A percentile compares a stretch with the other conserved stretches of the same genome.
Evolutionary conservation across 1,139 yeast genomes (phyloP).

Genomic region (Pichia sp.): DNA sequence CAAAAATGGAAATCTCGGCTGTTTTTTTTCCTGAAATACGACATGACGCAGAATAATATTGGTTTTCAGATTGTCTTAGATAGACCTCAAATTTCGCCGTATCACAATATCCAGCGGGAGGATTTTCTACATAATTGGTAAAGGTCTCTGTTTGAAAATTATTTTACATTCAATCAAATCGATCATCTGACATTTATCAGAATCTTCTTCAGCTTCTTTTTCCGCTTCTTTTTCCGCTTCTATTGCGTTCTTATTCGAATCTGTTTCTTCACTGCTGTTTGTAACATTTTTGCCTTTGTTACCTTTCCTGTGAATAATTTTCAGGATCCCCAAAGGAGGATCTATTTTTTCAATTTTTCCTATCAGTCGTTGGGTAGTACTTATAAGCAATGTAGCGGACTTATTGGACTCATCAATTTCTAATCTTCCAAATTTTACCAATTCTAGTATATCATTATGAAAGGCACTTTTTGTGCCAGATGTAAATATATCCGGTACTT

Average conservation of each 20-base stretch:
- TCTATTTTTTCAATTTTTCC: constrained; percentile 50
- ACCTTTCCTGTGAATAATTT: constrained; percentile 27
- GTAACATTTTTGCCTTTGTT: constrained; percentile 10
- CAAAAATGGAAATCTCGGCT: too few species aligned
- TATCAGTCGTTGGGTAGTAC: constrained; percentile 56
- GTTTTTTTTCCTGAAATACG: too few species aligned
- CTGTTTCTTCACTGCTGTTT: neutral
- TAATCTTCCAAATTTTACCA: constrained; percentile 52
- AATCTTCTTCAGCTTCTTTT: too few species aligned
- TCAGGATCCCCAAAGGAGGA: constrained; percentile 54
- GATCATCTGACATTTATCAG: constrained; percentile 35
- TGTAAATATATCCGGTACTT: constrained; percentile 12
- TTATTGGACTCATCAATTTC: constrained; percentile 38
- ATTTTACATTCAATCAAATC: constrained; percentile 52
- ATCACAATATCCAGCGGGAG: too few species aligned
- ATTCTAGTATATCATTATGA: constrained; percentile 25
- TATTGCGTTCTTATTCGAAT: too few species aligned
- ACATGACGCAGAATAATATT: too few species aligned
- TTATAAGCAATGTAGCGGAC: constrained; percentile 50
- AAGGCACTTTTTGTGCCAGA: neutral
- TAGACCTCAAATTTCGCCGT: too few species aligned
- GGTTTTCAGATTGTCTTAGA: too few species aligned
- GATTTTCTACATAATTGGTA: constrained; percentile 56
- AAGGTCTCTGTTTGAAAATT: constrained; percentile 56
- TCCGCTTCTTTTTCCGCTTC: too few species aligned